Evolutionary conservation across 1,284 basidiomycete genomes (phyloP), one percentile per base, ranked within the genome.

Genomic region (Ustilago esculenta): DNA sequence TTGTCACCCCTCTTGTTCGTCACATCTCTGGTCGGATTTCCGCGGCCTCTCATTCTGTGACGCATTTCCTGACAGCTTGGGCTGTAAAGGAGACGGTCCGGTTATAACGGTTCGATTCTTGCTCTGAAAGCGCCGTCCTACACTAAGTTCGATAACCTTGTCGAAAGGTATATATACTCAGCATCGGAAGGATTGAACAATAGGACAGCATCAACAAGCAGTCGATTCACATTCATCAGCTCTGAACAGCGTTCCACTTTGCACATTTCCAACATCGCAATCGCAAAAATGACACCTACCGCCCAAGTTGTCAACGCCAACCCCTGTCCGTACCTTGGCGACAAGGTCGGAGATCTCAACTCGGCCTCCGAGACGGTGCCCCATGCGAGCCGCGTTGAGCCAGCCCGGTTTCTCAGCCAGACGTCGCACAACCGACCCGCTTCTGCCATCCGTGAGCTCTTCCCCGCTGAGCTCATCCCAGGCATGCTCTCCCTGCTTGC

Each of bases 401-500:
- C 57, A 5, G 50, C 60, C 1, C 67, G 67, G 9, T 70, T 70
- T 33, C 47, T 70, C 20, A 65, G 60, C 30, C 52, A 57, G 23
- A 12, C 49, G 1, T 49, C 56, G 3, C 57, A 44, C 37, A 36
- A 51, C 9, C 67, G 74, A 17, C 70, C 54, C 23, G 48, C 60
- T 11, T 53, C 63, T n/a, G 46, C 79, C 84, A 86, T 88, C 63
- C 85, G 87, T 41, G 84, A 85, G 1, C 86, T 97, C 27, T 87
- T 90, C 73, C 91, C 89, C 0, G 85, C 92, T 39, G 94, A 97
- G 83, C 83, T 84, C 18, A 85, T 84, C 2, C 92, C 92, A 0
- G 91, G 90, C 4, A 84, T 95, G 66, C 89, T 97, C 53, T 94
- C 92, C 15, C 86, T 96, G 57, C 79, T 84, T 20, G 86, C 86